Conservation (phyloP, 2,329 filamentous ascomycete species). For the Cytospora schulzeri region DNA sequence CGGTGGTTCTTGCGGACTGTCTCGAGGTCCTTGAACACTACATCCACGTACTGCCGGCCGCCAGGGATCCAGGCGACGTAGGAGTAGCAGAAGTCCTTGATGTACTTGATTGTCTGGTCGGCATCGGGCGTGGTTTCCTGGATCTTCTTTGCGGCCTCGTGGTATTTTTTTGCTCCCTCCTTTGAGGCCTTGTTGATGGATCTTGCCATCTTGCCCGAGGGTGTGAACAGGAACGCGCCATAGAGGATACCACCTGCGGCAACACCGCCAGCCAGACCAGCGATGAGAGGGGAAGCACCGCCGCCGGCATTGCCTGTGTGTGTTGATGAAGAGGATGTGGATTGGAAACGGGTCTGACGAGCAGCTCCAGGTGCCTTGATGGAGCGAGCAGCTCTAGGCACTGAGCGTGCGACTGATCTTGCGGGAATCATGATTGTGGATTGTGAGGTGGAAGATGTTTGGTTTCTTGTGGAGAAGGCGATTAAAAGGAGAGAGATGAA, state of each 20-base stretch:
- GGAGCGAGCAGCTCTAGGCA: slow-evolving; percentile 20
- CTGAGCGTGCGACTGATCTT: slow-evolving; percentile 19
- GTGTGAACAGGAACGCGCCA: slow-evolving; percentile 24
- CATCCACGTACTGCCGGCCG: slow-evolving; percentile 67
- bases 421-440: slow-evolving; percentile 20
- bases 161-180: slow-evolving; percentile 62
- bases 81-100: slow-evolving; percentile 66
- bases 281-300: slow-evolving; percentile 9
- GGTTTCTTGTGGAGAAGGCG: not conserved
- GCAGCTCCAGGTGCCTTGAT: slow-evolving; percentile 9
- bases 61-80: slow-evolving; percentile 75
- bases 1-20: slow-evolving; percentile 67
- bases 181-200: slow-evolving; percentile 40
- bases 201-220: slow-evolving; percentile 41
- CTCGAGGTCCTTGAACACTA: slow-evolving; percentile 71
- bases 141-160: slow-evolving; percentile 61
- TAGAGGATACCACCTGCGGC: slow-evolving; percentile 22
- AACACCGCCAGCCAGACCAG: slow-evolving; percentile 21
- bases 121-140: slow-evolving; percentile 65
- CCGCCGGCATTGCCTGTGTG: not conserved
- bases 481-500: not conserved
- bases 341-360: slow-evolving; percentile 22
- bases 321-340: slow-evolving; percentile 23
- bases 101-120: slow-evolving; percentile 66
- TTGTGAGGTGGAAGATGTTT: not conserved